These are phyloP conservation scores for Diatrype stigma DNA, from an alignment of 2,329 filamentous ascomycete species.

Conservation along the genomic window DNA sequence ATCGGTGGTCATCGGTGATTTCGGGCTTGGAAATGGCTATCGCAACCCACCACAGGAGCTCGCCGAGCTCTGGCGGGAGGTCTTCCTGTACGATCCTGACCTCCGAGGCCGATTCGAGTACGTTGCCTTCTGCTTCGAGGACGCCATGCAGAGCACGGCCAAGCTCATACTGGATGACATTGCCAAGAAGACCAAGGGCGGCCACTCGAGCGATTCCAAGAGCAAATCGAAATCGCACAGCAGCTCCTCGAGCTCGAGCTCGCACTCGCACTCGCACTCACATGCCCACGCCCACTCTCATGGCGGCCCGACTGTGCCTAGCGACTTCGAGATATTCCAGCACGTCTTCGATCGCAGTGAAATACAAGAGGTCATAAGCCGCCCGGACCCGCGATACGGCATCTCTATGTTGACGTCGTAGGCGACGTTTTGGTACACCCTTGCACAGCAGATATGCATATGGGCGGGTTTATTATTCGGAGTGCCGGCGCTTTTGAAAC, in stretches of 20 bases:
- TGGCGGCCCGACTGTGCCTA: conserved; percentile 19
- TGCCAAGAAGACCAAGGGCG: conserved; percentile 43
- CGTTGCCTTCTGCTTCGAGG: conserved; percentile 63
- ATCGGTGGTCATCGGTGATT: conserved; percentile 59
- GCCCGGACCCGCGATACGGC: conserved; percentile 51
- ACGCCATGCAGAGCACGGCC: conserved; percentile 49
- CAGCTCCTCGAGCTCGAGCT: conserved; percentile 23
- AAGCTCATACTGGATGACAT: conserved; percentile 52
- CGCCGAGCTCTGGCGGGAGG: conserved; percentile 62
- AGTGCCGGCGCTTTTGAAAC: neutral
- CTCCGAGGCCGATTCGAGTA: conserved; percentile 58
- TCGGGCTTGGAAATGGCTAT: conserved; percentile 60
- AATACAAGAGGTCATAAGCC: conserved; percentile 45
- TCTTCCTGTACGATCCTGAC: conserved; percentile 59
- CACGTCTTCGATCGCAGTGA: conserved; percentile 47
- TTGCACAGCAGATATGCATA: conserved; percentile 1
- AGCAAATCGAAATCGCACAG: conserved; percentile 27
- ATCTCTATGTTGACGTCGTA: conserved; percentile 46
- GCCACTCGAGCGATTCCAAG: conserved; percentile 22
- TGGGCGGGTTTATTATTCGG: neutral
- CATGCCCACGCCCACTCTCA: conserved; percentile 12
- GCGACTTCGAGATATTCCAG: conserved; percentile 51
- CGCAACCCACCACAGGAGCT: conserved; percentile 63
- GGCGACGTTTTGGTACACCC: neutral
- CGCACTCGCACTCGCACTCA: neutral